A percentile compares a stretch with the other conserved stretches of the same genome.
These are phyloP conservation scores for Meira miltonrushii DNA, from an alignment of 1,284 basidiomycete genomes.

Conservation along the genomic window DNA sequence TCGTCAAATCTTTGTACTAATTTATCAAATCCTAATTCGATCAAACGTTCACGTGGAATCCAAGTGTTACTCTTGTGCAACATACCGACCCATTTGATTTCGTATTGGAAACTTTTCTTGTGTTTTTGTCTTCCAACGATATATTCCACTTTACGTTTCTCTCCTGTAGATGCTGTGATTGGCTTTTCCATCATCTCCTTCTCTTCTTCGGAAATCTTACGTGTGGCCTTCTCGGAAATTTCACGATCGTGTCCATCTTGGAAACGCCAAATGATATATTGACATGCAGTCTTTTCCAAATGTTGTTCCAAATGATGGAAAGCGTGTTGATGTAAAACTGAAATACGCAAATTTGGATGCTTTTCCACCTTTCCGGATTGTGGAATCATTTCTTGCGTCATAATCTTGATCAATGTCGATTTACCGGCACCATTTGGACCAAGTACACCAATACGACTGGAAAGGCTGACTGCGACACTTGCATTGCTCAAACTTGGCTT, in stretches of 20 bases:
- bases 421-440: slow-evolving; percentile 52
- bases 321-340: slow-evolving; percentile 90
- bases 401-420: slow-evolving; percentile 91
- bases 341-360: slow-evolving; percentile 89
- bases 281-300: slow-evolving; percentile 48
- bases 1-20: slow-evolving; percentile 93
- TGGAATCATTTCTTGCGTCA: slow-evolving; percentile 90
- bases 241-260: slow-evolving; percentile 98
- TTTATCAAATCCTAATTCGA: slow-evolving; percentile 85
- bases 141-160: slow-evolving; percentile 78
- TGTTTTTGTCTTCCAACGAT: slow-evolving; percentile 96
- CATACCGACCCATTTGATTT: slow-evolving; percentile 92
- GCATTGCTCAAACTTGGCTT: slow-evolving; percentile 80
- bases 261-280: slow-evolving; percentile 81
- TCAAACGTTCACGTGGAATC: slow-evolving; percentile 82
- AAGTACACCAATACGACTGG: slow-evolving; percentile 54
- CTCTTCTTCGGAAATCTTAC: slow-evolving; percentile 83
- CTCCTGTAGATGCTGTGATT: slow-evolving; percentile 86
- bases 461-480: slow-evolving; percentile 86
- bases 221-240: slow-evolving; percentile 81
- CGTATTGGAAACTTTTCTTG: slow-evolving; percentile 87
- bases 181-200: slow-evolving; percentile 74
- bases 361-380: slow-evolving; percentile 92
- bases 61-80: slow-evolving; percentile 91
- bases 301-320: slow-evolving; percentile 52